Evolutionary conservation across 208 protist species (phyloP).

Genomic region (Trypanosoma cruzi): DNA sequence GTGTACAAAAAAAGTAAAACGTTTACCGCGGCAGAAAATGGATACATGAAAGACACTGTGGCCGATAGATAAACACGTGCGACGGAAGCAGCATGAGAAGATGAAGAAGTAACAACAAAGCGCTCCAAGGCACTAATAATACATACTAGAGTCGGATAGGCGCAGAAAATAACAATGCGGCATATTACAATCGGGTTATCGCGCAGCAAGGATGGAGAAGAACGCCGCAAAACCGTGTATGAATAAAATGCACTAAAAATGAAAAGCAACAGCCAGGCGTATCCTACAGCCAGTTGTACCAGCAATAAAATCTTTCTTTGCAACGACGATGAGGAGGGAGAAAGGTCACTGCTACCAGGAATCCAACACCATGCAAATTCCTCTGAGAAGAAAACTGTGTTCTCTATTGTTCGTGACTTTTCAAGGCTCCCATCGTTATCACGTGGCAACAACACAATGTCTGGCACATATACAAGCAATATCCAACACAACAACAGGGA

Average conservation of each 20-base stretch:
- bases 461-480: slow-evolving; percentile 11
- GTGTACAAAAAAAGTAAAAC: slow-evolving; percentile 18
- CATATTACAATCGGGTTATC: slow-evolving; percentile 21
- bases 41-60: slow-evolving; percentile 18
- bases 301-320: slow-evolving; percentile 1
- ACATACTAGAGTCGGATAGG: slow-evolving; percentile 18
- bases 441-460: not conserved
- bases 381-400: slow-evolving; percentile 20
- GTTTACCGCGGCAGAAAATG: slow-evolving; percentile 18
- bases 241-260: slow-evolving; percentile 18
- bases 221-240: slow-evolving; percentile 2
- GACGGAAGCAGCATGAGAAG: not conserved
- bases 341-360: not conserved
- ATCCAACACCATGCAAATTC: slow-evolving; percentile 30
- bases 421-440: not conserved
- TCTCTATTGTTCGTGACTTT: not conserved
- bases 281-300: slow-evolving; percentile 10
- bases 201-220: slow-evolving; percentile 12
- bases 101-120: slow-evolving; percentile 1
- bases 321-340: not conserved
- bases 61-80: not conserved
- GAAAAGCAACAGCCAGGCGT: slow-evolving; percentile 8
- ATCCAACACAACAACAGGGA: slow-evolving; percentile 15
- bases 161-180: slow-evolving; percentile 17
- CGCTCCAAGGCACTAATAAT: slow-evolving; percentile 10